These are phyloP conservation scores for Wickerhamomyces ciferrii DNA, from an alignment of 805 yeast genomes.

Conservation along the genomic window DNA sequence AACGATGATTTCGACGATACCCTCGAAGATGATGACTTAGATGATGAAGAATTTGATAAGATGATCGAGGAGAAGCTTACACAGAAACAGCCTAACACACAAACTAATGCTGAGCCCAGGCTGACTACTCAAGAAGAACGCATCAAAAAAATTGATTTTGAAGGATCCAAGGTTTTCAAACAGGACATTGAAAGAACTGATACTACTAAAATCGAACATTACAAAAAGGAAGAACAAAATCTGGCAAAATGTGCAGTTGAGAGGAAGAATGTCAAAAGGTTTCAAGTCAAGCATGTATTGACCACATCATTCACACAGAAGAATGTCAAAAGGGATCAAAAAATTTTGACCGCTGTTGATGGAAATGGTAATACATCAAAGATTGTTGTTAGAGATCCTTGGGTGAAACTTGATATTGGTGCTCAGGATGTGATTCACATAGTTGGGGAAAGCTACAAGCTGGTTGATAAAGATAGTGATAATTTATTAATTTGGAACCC, in stretches of 20 bases:
- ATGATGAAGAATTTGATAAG: slow-evolving; percentile 14
- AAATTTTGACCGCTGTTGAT: slow-evolving; percentile 48
- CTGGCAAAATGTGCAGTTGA: slow-evolving; percentile 38
- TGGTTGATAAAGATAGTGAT: slow-evolving; percentile 49
- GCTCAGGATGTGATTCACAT: slow-evolving; percentile 58
- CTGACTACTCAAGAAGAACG: slow-evolving; percentile 18
- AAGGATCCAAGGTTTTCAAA: slow-evolving; percentile 18
- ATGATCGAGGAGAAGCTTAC: slow-evolving; percentile 10
- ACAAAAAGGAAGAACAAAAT: slow-evolving; percentile 8
- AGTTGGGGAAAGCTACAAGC: slow-evolving; percentile 33
- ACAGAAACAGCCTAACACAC: not conserved
- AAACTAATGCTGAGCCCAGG: not conserved
- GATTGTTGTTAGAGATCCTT: slow-evolving; percentile 56
- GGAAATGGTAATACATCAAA: slow-evolving; percentile 26
- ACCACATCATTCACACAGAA: slow-evolving; percentile 26
- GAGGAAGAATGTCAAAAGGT: slow-evolving; percentile 43
- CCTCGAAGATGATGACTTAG: slow-evolving; percentile 12
- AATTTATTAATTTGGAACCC: slow-evolving; percentile 80
- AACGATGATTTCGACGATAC: slow-evolving; percentile 2
- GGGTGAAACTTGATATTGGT: slow-evolving; percentile 44
- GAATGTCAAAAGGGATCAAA: slow-evolving; percentile 35
- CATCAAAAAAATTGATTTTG: slow-evolving; percentile 13
- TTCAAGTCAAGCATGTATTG: slow-evolving; percentile 33
- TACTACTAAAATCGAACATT: slow-evolving; percentile 1
- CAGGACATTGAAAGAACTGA: slow-evolving; percentile 20